These are phyloP conservation scores for Friedmanniomyces simplex DNA, from an alignment of 495 filamentous ascomycete genomes.

Conservation along the genomic window DNA sequence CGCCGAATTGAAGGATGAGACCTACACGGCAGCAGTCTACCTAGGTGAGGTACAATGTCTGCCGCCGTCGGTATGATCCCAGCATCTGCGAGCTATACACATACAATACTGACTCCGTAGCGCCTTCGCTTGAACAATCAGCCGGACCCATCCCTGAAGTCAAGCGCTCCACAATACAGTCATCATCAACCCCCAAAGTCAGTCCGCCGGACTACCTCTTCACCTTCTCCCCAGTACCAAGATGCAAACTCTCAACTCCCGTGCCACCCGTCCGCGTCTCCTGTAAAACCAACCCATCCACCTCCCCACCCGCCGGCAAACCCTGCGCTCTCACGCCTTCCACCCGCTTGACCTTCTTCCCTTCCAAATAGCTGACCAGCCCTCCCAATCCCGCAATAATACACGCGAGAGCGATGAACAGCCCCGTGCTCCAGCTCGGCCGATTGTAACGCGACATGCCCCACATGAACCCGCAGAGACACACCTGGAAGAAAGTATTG, in stretches of 20 bases:
- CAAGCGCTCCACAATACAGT: no score
- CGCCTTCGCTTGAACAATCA: no score
- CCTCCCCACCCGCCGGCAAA: background rate
- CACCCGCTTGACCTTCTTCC: conserved; percentile 51
- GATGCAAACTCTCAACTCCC: background rate
- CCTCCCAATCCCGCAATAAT: conserved; percentile 60
- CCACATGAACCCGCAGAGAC: conserved; percentile 72
- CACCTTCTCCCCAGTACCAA: background rate
- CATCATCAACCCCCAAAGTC: background rate
- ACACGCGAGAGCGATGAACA: conserved; percentile 61
- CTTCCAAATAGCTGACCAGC: conserved; percentile 55
- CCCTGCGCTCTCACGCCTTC: conserved; percentile 43
- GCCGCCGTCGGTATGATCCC: no score
- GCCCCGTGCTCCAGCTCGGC: conserved; percentile 62
- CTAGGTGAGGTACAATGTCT: no score
- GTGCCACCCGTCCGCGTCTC: background rate
- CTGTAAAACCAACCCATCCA: background rate
- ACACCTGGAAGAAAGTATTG: conserved; percentile 67
- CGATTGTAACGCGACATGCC: conserved; percentile 57
- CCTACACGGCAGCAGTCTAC: no score
- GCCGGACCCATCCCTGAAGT: background rate
- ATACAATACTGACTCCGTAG: no score
- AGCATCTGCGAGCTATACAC: no score
- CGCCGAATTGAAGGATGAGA: no score
- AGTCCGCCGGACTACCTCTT: background rate